These are phyloP conservation scores for Spathaspora arborariae DNA, from an alignment of 805 yeast genomes.

Conservation along the genomic window DNA sequence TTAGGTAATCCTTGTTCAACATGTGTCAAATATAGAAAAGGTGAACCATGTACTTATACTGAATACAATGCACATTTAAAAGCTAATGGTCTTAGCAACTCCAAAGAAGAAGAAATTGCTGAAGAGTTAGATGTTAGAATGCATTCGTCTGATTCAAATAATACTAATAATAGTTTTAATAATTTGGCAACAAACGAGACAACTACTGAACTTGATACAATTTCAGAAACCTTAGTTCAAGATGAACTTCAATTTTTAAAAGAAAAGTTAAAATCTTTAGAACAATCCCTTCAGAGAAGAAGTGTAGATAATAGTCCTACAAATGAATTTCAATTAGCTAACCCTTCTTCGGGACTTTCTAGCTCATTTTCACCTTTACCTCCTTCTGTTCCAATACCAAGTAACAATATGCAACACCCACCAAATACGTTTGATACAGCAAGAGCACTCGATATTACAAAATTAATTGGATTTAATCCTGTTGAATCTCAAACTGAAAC, in stretches of 20 bases:
- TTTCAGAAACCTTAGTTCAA: constrained; percentile 6
- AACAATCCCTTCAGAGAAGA: constrained; percentile 9
- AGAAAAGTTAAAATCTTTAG: constrained; percentile 12
- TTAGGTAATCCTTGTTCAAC: constrained; percentile 32
- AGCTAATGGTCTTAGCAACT: neutral
- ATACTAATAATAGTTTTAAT: neutral
- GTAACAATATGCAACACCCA: no score
- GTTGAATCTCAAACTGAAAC: constrained; percentile 11
- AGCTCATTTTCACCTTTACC: neutral
- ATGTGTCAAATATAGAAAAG: constrained; percentile 26
- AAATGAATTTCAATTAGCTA: neutral
- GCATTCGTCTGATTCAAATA: neutral
- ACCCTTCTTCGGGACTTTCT: neutral
- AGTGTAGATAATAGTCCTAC: constrained; percentile 1
- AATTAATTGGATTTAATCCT: constrained; percentile 13
- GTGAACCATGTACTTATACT: constrained; percentile 21
- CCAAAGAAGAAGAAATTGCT: constrained; percentile 6
- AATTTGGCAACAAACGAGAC: neutral
- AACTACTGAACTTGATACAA: neutral
- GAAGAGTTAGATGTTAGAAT: neutral
- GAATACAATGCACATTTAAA: constrained; percentile 1
- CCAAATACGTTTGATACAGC: neutral
- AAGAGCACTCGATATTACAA: neutral
- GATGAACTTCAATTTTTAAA: constrained; percentile 12
- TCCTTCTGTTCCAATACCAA: neutral